Conservation (phyloP, 2,329 filamentous ascomycete species). For the Fusarium xylarioides region DNA sequence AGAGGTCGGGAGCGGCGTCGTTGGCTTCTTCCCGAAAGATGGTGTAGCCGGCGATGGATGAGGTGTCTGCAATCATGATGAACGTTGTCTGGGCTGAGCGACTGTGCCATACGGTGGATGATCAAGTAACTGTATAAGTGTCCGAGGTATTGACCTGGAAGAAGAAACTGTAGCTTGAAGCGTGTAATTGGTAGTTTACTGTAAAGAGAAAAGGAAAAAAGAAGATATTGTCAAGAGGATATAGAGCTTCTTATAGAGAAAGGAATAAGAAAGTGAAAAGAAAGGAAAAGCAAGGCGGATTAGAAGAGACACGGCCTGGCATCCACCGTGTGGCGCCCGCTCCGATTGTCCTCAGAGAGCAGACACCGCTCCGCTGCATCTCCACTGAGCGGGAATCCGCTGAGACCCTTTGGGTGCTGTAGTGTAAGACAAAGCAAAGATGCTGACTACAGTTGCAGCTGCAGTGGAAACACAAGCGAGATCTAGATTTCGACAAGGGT, state of each 20-base stretch:
- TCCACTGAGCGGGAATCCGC: constrained; percentile 23
- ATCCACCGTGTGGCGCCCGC: constrained; percentile 13
- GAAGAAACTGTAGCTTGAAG: neutral
- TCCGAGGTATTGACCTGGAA: neutral
- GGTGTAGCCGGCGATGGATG: constrained; percentile 56
- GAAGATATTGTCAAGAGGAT: constrained; percentile 10
- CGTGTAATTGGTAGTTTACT: constrained; percentile 4
- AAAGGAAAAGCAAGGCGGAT: neutral
- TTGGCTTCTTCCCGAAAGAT: constrained; percentile 55
- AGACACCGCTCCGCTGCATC: constrained; percentile 30
- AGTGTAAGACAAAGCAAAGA: neutral
- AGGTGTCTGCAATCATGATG: constrained; percentile 55
- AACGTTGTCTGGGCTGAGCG: constrained; percentile 45
- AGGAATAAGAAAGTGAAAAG: neutral
- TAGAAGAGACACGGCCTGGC: neutral
- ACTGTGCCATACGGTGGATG: constrained; percentile 42
- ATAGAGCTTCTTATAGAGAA: constrained; percentile 40
- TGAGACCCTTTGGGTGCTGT: neutral
- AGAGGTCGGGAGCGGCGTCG: constrained; percentile 48
- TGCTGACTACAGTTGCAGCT: neutral
- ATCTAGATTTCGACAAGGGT: neutral
- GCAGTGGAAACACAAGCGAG: neutral
- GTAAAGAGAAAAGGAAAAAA: neutral
- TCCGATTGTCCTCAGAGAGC: constrained; percentile 15
- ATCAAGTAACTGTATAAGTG: neutral